Base-by-base conservation (phyloP, 805 yeast genomes). In the Kuraishia floccosa region DNA sequence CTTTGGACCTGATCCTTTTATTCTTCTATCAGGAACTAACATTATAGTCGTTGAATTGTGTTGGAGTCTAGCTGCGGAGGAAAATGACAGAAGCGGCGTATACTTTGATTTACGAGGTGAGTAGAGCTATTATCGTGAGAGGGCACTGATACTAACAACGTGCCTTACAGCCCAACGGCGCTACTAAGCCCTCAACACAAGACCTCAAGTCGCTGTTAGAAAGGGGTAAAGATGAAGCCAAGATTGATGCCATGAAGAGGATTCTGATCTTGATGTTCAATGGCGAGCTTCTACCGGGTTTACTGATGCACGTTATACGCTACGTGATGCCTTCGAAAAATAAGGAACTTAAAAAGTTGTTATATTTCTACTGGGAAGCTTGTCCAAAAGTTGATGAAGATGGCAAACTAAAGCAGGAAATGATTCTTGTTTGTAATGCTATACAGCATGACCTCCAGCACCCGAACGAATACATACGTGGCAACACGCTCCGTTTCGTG, bases 371-470 rank as follows among this genome's bases (percentile, higher is more conserved):
- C 63, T 91, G 97, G 97, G 99, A 91, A 57, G 84, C 89, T 34
- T 93, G 95, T 51, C 93, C 95, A 34, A 93, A 93, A 58, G 64
- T 80, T 41, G 94, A 85, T 44, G 64, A 68, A 23, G 80, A 80
- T 32, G 97, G 97, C 4, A 85, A 84, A 54, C 72, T 93, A 67
- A 84, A 84, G 60, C 97, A 89, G 55, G 99, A 91, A 61, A 91
- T 91, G 97, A 89, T 93, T 57, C 72, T 91, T 40, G 97, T 89
- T 30, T 91, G 97, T 63, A 93, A 93, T 55, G 96, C 97, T 32
- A 85, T 91, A 48, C 94, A 91, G 57, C 87, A 86, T 56, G 99
- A 91, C 54, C 70, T 91, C 45, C 96, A 87, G 59, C 98, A 93
- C 59, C 96, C 98, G 31, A 91, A 91, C 63, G 98, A 91, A 58